These are phyloP conservation scores for Bothriochloa decipiens DNA, from an alignment of 176 grass and related monocot genomes.

Conservation along the genomic window DNA sequence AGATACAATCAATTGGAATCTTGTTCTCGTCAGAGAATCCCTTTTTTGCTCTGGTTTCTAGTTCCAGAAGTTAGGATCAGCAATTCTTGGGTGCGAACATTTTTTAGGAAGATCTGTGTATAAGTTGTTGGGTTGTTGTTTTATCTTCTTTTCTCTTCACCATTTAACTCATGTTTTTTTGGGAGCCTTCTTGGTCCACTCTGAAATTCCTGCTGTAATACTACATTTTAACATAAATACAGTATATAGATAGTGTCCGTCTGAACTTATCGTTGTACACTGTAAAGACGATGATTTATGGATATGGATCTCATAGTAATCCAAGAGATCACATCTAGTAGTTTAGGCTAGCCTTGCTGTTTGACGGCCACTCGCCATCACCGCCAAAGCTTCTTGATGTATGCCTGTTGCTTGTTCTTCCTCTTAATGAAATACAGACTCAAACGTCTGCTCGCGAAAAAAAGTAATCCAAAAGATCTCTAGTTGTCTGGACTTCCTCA, in stretches of 20 bases:
- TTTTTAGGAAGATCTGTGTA: neutral
- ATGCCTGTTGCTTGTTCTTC: too few relatives aligned
- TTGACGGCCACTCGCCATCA: too few relatives aligned
- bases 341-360: too few relatives aligned
- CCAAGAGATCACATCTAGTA: neutral
- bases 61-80: constrained; percentile 8
- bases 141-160: neutral
- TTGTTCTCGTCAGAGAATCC: constrained; percentile 8
- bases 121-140: neutral
- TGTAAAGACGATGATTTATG: neutral
- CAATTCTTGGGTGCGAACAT: neutral
- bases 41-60: constrained; percentile 24
- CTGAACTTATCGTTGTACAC: neutral
- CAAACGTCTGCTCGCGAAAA: too few relatives aligned
- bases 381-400: too few relatives aligned
- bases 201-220: neutral
- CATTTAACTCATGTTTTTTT: neutral
- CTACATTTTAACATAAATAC: neutral
- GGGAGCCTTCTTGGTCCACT: neutral
- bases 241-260: neutral
- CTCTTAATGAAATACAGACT: too few relatives aligned
- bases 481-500: neutral
- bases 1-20: neutral
- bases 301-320: neutral
- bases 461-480: neutral